Evolutionary conservation across 164 flowering plant genomes (phyloP).

Genomic region (Euptelea pleiosperma): DNA sequence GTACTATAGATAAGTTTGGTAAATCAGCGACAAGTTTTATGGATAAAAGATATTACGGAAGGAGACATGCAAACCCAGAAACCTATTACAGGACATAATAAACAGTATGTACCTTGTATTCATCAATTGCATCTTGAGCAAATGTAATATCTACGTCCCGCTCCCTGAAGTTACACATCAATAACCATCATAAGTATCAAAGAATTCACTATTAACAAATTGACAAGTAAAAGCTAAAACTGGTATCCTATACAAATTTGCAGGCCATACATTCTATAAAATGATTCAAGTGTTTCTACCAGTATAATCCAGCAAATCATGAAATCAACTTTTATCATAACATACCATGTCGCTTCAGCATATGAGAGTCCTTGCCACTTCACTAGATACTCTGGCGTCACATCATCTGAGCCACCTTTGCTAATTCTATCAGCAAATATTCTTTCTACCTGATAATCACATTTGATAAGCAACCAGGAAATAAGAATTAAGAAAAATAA

Average conservation of each 20-base stretch:
- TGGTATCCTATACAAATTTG: not conserved
- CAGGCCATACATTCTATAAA: no score
- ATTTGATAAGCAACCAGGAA: slow-evolving; percentile 6
- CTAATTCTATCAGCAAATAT: slow-evolving; percentile 77
- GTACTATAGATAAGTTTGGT: no score
- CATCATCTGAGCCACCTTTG: slow-evolving; percentile 61
- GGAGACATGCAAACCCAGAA: not conserved
- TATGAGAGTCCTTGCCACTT: slow-evolving; percentile 98
- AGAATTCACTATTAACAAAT: not conserved
- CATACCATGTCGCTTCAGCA: slow-evolving; percentile 99
- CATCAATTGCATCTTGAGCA: slow-evolving; percentile 97
- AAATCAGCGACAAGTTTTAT: not conserved
- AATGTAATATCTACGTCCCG: slow-evolving; percentile 84
- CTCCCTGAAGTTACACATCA: slow-evolving; percentile 60
- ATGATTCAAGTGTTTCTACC: not conserved
- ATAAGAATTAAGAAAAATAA: not conserved
- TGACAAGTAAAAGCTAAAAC: not conserved
- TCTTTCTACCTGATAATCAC: slow-evolving; percentile 73
- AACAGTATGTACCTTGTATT: slow-evolving; percentile 64
- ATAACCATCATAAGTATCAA: slow-evolving; percentile 16
- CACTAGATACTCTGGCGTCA: slow-evolving; percentile 81
- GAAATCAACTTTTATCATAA: not conserved
- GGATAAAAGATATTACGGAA: not conserved
- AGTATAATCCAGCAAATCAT: slow-evolving; percentile 7
- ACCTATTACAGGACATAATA: not conserved